Conservation (phyloP, 2,329 filamentous ascomycete genomes). For the Teratosphaeria pseudoeucalypti region DNA sequence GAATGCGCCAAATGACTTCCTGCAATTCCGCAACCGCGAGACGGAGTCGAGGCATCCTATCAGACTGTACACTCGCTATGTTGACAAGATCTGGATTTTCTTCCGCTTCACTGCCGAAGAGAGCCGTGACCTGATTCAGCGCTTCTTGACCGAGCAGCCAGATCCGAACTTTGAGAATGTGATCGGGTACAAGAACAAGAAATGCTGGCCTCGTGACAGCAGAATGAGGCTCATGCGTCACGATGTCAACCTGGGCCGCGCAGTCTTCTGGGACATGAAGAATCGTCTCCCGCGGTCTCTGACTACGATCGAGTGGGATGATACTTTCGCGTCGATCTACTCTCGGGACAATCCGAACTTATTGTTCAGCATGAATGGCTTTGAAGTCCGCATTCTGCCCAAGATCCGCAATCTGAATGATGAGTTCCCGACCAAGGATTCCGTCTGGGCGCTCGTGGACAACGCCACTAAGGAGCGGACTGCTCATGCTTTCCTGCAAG, state of each 20-base stretch:
- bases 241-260: slow-evolving; percentile 92
- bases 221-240: slow-evolving; percentile 98
- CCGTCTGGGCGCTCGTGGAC: slow-evolving; percentile 94
- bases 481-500: slow-evolving; percentile 92
- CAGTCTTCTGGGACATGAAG: slow-evolving; percentile 98
- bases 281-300: slow-evolving; percentile 89
- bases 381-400: slow-evolving; percentile 90
- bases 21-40: slow-evolving; percentile 89
- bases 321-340: slow-evolving; percentile 96
- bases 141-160: slow-evolving; percentile 94
- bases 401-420: slow-evolving; percentile 93
- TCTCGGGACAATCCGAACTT: slow-evolving; percentile 95
- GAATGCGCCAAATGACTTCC: slow-evolving; percentile 88
- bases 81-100: slow-evolving; percentile 98
- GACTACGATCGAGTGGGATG: slow-evolving; percentile 97
- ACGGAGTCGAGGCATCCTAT: slow-evolving; percentile 92
- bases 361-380: slow-evolving; percentile 95
- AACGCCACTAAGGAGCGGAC: slow-evolving; percentile 95
- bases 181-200: slow-evolving; percentile 98
- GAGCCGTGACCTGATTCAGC: slow-evolving; percentile 88
- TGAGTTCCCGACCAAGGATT: slow-evolving; percentile 95
- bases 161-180: slow-evolving; percentile 99
- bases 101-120: slow-evolving; percentile 89
- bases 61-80: slow-evolving; percentile 92
- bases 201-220: slow-evolving; percentile 96